Conservation (phyloP, 83 land plant genomes). For the Picea abies region DNA sequence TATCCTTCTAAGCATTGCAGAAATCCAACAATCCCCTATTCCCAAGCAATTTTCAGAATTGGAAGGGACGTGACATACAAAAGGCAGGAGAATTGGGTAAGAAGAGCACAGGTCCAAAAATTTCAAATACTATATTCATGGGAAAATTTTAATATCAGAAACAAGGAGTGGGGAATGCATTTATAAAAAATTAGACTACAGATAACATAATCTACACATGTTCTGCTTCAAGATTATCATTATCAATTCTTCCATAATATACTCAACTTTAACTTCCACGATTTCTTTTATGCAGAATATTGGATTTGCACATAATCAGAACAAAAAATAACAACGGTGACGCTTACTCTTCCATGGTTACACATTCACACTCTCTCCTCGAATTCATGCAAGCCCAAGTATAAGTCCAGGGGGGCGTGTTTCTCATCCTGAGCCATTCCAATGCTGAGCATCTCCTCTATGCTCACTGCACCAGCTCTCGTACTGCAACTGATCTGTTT, state of each 20-base stretch:
- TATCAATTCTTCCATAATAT: background rate
- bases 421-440: background rate
- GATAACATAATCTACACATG: background rate
- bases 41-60: background rate
- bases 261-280: background rate
- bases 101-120: background rate
- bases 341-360: slow-evolving; percentile 8
- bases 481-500: background rate
- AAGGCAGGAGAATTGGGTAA: background rate
- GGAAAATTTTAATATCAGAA: background rate
- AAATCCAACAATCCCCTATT: no score
- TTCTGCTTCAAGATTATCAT: background rate
- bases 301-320: background rate
- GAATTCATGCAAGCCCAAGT: background rate
- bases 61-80: background rate
- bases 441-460: slow-evolving; percentile 12
- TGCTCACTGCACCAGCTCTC: background rate
- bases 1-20: background rate
- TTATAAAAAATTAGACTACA: background rate
- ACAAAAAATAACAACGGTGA: background rate
- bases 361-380: background rate
- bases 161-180: background rate
- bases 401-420: background rate
- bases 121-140: background rate
- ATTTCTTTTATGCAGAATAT: background rate